These are phyloP conservation scores for Wickerhamomyces sp. DNA, from an alignment of 1,139 yeast species.

Conservation along the genomic window DNA sequence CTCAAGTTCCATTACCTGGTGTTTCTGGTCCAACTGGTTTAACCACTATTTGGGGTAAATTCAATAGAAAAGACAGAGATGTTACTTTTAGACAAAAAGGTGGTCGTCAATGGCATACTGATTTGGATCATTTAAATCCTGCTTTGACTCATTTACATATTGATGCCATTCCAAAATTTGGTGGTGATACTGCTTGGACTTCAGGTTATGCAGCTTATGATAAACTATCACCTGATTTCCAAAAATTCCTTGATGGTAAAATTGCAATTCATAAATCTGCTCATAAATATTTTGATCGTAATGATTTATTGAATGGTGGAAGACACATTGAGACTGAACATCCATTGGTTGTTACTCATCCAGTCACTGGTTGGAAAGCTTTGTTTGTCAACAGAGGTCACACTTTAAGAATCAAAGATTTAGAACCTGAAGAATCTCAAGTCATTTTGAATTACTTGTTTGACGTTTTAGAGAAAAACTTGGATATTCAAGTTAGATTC, in stretches of 20 bases:
- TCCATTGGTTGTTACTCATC: slow-evolving; percentile 46
- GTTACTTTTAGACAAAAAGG: slow-evolving; percentile 10
- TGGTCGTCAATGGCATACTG: slow-evolving; percentile 37
- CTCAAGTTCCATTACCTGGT: slow-evolving; percentile 24
- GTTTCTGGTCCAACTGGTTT: slow-evolving; percentile 34
- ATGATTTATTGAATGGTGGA: slow-evolving; percentile 40
- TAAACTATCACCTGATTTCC: slow-evolving; percentile 44
- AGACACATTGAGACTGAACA: slow-evolving; percentile 36
- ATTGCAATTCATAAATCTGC: slow-evolving; percentile 42
- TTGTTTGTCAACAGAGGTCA: slow-evolving; percentile 39
- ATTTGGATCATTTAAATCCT: slow-evolving; percentile 37
- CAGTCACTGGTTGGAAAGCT: slow-evolving; percentile 51
- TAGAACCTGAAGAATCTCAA: slow-evolving; percentile 11
- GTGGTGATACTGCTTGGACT: slow-evolving; percentile 49
- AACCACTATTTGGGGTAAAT: slow-evolving; percentile 51
- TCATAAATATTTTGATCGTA: slow-evolving; percentile 34
- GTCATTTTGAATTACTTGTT: slow-evolving; percentile 6
- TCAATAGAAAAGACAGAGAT: slow-evolving; percentile 12
- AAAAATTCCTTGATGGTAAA: slow-evolving; percentile 44
- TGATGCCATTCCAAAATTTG: slow-evolving; percentile 38
- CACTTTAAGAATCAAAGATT: slow-evolving; percentile 27
- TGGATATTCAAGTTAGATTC: slow-evolving; percentile 13
- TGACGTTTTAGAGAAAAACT: slow-evolving; percentile 11
- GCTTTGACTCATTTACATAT: slow-evolving; percentile 40
- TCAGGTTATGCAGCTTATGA: slow-evolving; percentile 49